phyloP scores from a whole-genome alignment of 129 eudicot genomes.

The Pseudognaphalium luteoalbum region DNA sequence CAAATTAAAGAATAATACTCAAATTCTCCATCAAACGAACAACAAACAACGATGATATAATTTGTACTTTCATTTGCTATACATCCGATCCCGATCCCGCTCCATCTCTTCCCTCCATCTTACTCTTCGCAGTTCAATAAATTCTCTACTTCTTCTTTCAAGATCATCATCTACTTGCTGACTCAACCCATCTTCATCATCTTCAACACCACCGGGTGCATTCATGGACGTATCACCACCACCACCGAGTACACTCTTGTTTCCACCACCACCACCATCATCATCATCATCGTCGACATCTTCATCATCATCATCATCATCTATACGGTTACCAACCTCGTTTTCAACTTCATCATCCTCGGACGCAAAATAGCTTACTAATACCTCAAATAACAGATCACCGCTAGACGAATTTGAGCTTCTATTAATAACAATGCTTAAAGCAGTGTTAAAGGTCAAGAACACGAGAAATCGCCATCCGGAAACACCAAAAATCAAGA shows the following conservation, averaged over 20 bases:
- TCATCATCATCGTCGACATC: background rate
- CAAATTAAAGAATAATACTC: too few relatives aligned
- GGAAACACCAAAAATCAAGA: constrained; percentile 12
- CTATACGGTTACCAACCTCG: background rate
- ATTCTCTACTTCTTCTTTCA: constrained; percentile 32
- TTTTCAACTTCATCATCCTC: constrained; percentile 20
- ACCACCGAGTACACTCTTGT: background rate
- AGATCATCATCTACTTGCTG: constrained; percentile 24
- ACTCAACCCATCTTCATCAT: background rate
- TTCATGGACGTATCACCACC: background rate
- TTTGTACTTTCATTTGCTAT: background rate
- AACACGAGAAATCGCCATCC: constrained; percentile 26
- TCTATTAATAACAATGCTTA: constrained; percentile 14
- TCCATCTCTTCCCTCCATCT: constrained; percentile 30
- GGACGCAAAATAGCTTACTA: background rate
- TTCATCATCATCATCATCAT: background rate
- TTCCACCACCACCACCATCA: background rate
- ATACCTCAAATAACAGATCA: background rate
- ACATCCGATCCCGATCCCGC: constrained; percentile 20
- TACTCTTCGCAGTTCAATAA: constrained; percentile 23
- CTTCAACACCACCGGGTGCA: background rate
- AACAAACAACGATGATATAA: background rate
- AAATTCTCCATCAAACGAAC: background rate
- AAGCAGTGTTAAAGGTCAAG: constrained; percentile 23
- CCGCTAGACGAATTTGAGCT: constrained; percentile 1